Base-by-base conservation (phyloP, 345 rosid species). In the Dipteronia sinensis region DNA sequence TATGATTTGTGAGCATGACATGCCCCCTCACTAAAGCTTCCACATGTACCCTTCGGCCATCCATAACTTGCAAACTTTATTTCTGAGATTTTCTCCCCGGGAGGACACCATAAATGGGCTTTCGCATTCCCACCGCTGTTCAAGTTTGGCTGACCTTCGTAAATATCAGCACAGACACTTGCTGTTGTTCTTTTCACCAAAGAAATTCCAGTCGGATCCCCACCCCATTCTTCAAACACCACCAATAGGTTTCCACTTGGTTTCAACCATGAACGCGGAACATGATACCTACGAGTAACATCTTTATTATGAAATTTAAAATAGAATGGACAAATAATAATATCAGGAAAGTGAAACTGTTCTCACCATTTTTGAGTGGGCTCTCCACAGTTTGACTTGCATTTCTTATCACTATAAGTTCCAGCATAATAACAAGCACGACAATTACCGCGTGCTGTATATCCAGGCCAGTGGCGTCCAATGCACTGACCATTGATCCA, bases 151-250 rank as follows among this genome's bases (percentile, higher is more conserved):
- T 88, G 91, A 81, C 84, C 82, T 73, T 88, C 91, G 2, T 75
- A 77, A 40, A 86, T 83, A 80, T 88, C 89, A 59, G 86, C 83
- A 23, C 88, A 85, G 3, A 85, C 79, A 6, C 84, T 86, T 66
- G 76, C 85, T 40, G 83, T 88, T 67, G 83, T 81, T 81, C 98
- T 82, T 81, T 89, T 88, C 10, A 89, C 94, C 73, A 96, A 69
- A 61, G 95, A 78, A 77, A 91, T 90, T 44, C 92, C 89, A 71
- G 75, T 80, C 1, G 99, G 95, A 74, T 94, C 92, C 71, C 99
- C 98, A 62, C 99, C 99, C 89, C 89, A 91, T 66, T 93, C 97
- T 80, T 93, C 97, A 65, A 93, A 89, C 78, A 91, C 95, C 25
- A 91, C 93, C 85, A 94, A 59, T 22, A 85, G 71, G 77, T 96